Conservation (phyloP, 495 filamentous ascomycete genomes). For the Aspergillus mulundensis region DNA sequence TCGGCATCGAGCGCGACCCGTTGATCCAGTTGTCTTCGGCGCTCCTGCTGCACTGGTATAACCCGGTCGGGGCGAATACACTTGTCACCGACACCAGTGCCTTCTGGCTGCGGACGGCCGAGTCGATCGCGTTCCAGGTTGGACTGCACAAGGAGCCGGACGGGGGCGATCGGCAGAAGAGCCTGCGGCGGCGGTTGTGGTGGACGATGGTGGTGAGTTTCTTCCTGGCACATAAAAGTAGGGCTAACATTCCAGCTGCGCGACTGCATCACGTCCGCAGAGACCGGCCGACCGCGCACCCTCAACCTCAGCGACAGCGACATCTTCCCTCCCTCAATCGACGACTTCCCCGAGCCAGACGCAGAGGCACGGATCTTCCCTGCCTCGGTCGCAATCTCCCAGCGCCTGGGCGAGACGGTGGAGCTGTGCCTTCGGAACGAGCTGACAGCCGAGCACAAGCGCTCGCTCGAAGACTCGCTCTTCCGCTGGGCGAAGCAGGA, state of each 20-base stretch:
- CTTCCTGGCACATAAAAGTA: too few relatives aligned
- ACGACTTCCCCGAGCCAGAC: conserved; percentile 1
- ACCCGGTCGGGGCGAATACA: too few relatives aligned
- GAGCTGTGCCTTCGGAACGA: neutral
- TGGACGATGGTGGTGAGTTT: conserved; percentile 4
- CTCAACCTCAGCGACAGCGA: neutral
- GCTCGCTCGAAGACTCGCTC: neutral
- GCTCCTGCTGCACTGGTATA: neutral
- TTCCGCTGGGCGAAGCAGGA: conserved; percentile 6
- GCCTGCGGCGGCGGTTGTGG: neutral
- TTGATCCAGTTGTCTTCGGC: neutral
- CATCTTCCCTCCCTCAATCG: neutral
- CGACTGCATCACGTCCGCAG: neutral
- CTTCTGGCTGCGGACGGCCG: conserved; percentile 5
- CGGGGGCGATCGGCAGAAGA: neutral
- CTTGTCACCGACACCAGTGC: neutral
- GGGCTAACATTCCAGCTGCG: neutral
- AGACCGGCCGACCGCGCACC: neutral
- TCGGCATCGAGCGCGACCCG: neutral
- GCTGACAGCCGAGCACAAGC: neutral
- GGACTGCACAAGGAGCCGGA: conserved; percentile 3
- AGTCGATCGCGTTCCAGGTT: conserved; percentile 4
- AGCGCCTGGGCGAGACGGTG: neutral
- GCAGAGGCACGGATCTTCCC: neutral
- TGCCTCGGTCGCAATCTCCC: neutral